phyloP scores from a whole-genome alignment of 345 rosid species.

The Brassica nigra region DNA sequence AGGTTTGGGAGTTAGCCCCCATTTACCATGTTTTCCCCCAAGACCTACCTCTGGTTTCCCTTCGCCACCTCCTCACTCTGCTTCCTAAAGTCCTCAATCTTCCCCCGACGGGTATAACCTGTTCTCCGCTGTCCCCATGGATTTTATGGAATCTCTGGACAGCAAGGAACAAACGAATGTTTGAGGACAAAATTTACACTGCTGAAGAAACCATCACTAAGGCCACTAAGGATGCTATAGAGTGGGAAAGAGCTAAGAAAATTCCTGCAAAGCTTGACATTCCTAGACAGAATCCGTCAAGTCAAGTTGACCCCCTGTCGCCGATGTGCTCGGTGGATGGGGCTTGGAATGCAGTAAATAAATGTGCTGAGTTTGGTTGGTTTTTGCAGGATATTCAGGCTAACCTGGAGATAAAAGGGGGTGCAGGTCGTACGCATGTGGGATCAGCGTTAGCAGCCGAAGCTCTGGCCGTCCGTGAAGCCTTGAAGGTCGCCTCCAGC shows the following conservation, averaged over 20 bases:
- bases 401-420: neutral
- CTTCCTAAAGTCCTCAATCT: neutral
- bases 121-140: neutral
- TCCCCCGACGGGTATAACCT: neutral
- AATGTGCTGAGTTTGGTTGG: neutral
- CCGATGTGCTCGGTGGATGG: neutral
- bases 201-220: neutral
- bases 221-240: neutral
- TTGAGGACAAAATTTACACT: neutral
- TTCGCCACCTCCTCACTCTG: neutral
- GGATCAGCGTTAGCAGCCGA: neutral
- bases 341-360: neutral
- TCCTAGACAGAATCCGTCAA: too few relatives aligned
- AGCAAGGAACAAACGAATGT: neutral
- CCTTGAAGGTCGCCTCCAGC: neutral
- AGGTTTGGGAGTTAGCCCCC: too few relatives aligned
- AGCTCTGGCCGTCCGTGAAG: neutral
- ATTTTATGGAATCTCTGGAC: neutral
- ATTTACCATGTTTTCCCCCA: too few relatives aligned
- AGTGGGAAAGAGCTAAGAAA: neutral
- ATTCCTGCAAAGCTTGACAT: too few relatives aligned
- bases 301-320: too few relatives aligned
- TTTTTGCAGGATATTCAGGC: neutral
- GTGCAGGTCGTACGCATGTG: neutral
- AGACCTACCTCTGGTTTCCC: neutral